Base-by-base conservation (phyloP, 495 filamentous ascomycete genomes). In the Chaetomium fimeti region DNA sequence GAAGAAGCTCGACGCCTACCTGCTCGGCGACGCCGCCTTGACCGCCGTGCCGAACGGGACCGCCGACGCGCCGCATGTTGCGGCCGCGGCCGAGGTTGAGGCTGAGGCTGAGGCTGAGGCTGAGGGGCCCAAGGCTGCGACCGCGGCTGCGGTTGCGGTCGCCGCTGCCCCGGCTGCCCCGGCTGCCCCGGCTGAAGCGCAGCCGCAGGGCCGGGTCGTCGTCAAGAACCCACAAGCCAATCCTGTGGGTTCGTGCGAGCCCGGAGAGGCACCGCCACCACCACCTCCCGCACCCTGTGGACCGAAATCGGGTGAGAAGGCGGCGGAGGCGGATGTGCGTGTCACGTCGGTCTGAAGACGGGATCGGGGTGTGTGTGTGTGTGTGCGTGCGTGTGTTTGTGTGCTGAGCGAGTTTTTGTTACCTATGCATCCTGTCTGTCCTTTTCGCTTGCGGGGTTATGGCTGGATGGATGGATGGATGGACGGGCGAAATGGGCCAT, bases 1-100 rank as follows among this genome's bases (percentile, higher is more conserved):
- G 73, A 83, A 85, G 70, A 90, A 92, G 79, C 71, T 93, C 57
- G 89, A 92, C 64, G 78, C 81, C 20, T 91, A 91, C 69, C 64
- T 78, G 42, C 8, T 38, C 0, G 52, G 36, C 3, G 60, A 27
- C 8, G 62, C 32, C 18, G 29, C 22, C 22, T 24, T n/a, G 12
- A 1, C n/a, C 3, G 24, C 24, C 2, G 15, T 3, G 5, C 13
- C 16, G 11, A 28, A 16, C 11, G 57, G 25, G 16, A 18, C 43
- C 28, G 24, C 22, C 0, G 47, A 3, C 7, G 28, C 18, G 5
- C 20, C 16, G 27, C n/a, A n/a, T n/a, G 42, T 16, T 4, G 42
- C 18, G 2, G 28, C 18, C 9, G 15, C 7, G 16, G 24, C 25
- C 5, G 55, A 3, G 15, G 38, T 11, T n/a, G 28, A 12, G 52